Base-by-base conservation (phyloP, 2,329 filamentous ascomycete genomes). In the Amauroascus niger region DNA sequence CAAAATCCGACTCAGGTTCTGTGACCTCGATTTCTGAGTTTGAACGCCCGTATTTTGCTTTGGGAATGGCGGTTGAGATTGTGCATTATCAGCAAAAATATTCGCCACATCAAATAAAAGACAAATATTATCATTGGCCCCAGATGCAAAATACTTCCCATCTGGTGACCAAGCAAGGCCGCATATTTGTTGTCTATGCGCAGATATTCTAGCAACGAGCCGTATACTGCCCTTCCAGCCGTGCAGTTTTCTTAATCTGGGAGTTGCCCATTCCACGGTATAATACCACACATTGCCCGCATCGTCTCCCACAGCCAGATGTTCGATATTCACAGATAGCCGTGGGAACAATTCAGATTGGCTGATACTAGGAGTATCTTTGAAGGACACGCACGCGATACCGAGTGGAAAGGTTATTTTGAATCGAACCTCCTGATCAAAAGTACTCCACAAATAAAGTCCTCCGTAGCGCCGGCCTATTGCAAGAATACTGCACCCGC, bases 41-140 rank as follows among this genome's bases (percentile, higher is more conserved):
- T n/a, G 43, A 14, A 9, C 26, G 9, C n/a, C 24, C 7, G n/a
- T 8, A 7, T 11, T 5, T 14, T 18, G 8, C 28, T 14, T 41
- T n/a, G 44, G 18, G 8, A 20, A 8, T 18, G 46, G 14, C 22
- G 39, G 14, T 6, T 49, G 32, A 13, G 22, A 13, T 4, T 24
- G 14, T 6, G 24, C n/a, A 20, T 14, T 41, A 4, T 39, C 43
- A 3, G 37, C 39, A 2, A 53, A 22, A 47, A 91, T 72, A 39
- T 80, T 77, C 46, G 78, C 75, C 2, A 80, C 78, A 51, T 90
- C 81, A 67, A 94, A 95, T 1, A 97, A 76, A 61, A 83, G 86
- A 64, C 91, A 94, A 2, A 82, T 70, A 64, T 97, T 96, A 72
- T 98, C 93, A 65, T 98, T 97, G 22, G 87, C 88, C 6, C 93